Percentiles rank a stretch among this genome's conserved stretches.
phyloP scores from a whole-genome alignment of 1,284 basidiomycete genomes.

The Pisolithus thermaeus region DNA sequence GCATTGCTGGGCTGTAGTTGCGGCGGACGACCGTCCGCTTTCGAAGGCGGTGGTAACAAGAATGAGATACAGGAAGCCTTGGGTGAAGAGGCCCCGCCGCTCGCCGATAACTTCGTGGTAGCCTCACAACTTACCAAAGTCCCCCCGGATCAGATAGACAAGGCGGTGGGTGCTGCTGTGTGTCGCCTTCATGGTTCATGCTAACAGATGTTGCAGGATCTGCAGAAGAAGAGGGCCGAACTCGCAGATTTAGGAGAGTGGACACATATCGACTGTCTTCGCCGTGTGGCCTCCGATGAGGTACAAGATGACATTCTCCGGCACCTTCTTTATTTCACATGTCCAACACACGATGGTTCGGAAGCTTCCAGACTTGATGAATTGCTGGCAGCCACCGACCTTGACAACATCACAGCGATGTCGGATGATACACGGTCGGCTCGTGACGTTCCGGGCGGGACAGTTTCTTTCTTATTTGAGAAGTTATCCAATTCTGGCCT shows the following conservation, averaged over 20 bases:
- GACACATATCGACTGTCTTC: constrained; percentile 79
- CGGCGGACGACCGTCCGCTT: constrained; percentile 25
- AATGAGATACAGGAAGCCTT: constrained; percentile 11
- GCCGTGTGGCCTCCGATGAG: constrained; percentile 35
- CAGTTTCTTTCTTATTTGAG: constrained; percentile 68
- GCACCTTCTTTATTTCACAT: constrained; percentile 34
- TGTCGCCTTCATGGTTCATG: neutral
- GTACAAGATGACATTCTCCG: constrained; percentile 63
- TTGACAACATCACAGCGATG: constrained; percentile 37
- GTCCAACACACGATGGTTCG: constrained; percentile 11
- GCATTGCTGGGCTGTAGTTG: constrained; percentile 80
- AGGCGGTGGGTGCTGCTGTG: constrained; percentile 37
- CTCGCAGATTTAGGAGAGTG: constrained; percentile 83
- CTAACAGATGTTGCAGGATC: constrained; percentile 40
- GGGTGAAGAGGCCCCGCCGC: constrained; percentile 24
- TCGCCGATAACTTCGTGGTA: constrained; percentile 54
- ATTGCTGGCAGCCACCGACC: constrained; percentile 38
- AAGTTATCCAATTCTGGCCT: constrained; percentile 33
- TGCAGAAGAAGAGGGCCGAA: constrained; percentile 68
- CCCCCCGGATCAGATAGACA: constrained; percentile 45
- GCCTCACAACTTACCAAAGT: constrained; percentile 64
- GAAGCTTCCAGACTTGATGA: constrained; percentile 29
- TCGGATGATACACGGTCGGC: constrained; percentile 29
- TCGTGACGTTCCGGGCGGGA: constrained; percentile 55
- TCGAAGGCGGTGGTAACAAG: constrained; percentile 14